Base-by-base conservation (phyloP, 352 stramenopile genomes). In the Saprolegnia diclina region DNA sequence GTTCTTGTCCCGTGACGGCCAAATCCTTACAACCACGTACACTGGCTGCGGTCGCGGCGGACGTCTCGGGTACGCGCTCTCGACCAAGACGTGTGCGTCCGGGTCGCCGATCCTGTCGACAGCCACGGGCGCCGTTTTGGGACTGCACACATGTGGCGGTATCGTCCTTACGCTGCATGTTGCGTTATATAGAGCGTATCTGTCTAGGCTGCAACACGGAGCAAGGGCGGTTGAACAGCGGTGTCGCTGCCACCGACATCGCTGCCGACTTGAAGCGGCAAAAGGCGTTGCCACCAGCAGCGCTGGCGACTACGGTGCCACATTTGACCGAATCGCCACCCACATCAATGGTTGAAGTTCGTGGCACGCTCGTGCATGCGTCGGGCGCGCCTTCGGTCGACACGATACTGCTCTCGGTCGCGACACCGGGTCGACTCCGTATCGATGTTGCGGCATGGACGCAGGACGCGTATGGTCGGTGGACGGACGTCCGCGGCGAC, bases 121-220 rank as follows among this genome's bases (percentile, higher is more conserved):
- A 5, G 45, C 45, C 5, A 29, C 40, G 21, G 59, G 59, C 32
- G 19, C 24, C 5, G 59, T 66, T 5, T 5, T 66, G 13, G 59
- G 24, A 3, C n/a, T 66, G 59, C 59, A 66, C 40, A 54, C 59
- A 7, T 66, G 59, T 40, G 59, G 59, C 11, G 59, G 59, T 64
- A 64, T 37, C 19, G 19, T 26, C 50, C 3, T 57, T 22, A 19
- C 50, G 10, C 13, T 56, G n/a, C 10, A n/a, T 53, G 0, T 0
- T 64, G 11, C 50, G 19, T 64, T 48, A 64, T 26, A 21, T 59
- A 24, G 35, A 59, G 11, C 9, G 2, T 42, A 24, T 35, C 45
- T 21, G 24, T 54, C 13, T 59, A 59, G 52, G 52, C 13, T 59
- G 52, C 35, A 40, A 19, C 35, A 40, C 11, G 11, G 35, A 59